Evolutionary conservation across 2,329 filamentous ascomycete species (phyloP), one percentile per base, ranked within the genome.

Genomic region (Scopulariopsis brevicaulis): DNA sequence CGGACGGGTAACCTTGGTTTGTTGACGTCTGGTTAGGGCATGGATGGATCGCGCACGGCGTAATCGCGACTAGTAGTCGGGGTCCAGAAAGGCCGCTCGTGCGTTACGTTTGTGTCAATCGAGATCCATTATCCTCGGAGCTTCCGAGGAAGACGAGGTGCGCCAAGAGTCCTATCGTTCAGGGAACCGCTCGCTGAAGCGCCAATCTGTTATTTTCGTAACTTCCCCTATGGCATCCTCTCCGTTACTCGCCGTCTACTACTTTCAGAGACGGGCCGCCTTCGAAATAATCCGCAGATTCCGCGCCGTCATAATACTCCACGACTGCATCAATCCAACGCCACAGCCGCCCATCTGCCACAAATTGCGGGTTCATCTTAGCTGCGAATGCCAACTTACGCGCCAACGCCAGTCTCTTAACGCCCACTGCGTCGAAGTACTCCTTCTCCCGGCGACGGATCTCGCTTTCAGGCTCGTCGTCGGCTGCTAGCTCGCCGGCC

Each of bases 291-390:
- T 35, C 12, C 51, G 24, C 51, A 51, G 51, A 53, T 53, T 53
- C 51, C 51, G 25, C 51, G 24, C 68, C 66, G 59, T 70, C 68
- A 11, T 64, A 61, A 54, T 60, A 55, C 48, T 59, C 55, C 43
- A 56, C 12, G 52, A 58, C 52, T 43, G 57, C 53, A 61, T 59
- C 56, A 58, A 62, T 46, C 60, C 61, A 63, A 52, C 55, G 55
- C 61, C 61, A 62, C 25, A 61, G 57, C 48, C 61, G 61, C 51
- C 35, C 50, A 55, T 62, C 61, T 56, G 61, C 61, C 43, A 62
- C 57, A 58, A 62, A 61, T 55, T 40, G 59, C 48, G 61, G 59
- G 40, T 62, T 62, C 53, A 58, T 60, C 59, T 60, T 58, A 34
- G 57, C 55, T 50, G 60, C 60, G 25, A 61, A 32, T 56, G 53